Percentiles rank a stretch among this genome's conserved stretches.
These are phyloP conservation scores for Fusarium pilosicola DNA, from an alignment of 2,329 filamentous ascomycete species.

Conservation along the genomic window DNA sequence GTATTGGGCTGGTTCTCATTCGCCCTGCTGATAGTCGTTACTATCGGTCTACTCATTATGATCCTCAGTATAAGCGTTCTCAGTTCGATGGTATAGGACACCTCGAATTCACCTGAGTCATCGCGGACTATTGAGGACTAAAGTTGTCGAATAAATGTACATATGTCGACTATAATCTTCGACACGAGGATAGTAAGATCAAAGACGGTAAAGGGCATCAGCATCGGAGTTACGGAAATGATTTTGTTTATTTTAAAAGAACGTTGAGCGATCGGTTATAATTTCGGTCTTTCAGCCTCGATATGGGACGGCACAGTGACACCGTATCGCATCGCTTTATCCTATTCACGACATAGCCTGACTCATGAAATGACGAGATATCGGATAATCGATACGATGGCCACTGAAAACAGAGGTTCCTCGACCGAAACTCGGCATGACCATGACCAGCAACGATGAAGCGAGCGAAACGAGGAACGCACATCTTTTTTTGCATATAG, in stretches of 20 bases:
- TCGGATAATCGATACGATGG: conserved; percentile 23
- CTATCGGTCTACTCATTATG: conserved; percentile 94
- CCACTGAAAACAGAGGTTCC: conserved; percentile 28
- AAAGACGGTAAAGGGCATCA: conserved; percentile 45
- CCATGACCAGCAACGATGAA: conserved; percentile 1
- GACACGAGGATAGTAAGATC: conserved; percentile 36
- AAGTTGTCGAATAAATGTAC: conserved; percentile 32
- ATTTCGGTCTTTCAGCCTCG: conserved; percentile 37
- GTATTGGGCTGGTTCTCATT: conserved; percentile 98
- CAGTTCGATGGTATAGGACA: conserved; percentile 61
- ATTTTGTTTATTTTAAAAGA: conserved; percentile 39
- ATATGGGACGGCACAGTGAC: conserved; percentile 22
- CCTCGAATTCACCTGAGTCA: conserved; percentile 26
- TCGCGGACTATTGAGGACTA: conserved; percentile 30
- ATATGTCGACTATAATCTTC: conserved; percentile 36
- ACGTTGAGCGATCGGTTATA: conserved; percentile 33
- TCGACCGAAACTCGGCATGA: not conserved
- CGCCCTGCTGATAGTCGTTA: conserved; percentile 90
- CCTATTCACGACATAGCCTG: not conserved
- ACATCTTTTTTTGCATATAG: conserved; percentile 40
- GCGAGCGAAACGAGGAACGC: conserved; percentile 30
- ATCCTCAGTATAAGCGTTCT: conserved; percentile 91
- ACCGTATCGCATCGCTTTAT: conserved; percentile 17
- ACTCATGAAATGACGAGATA: not conserved
- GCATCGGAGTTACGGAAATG: conserved; percentile 49